Evolutionary conservation across 2,329 filamentous ascomycete species (phyloP), one percentile per base, ranked within the genome.

Genomic region (Sarocladiaceae sp.): DNA sequence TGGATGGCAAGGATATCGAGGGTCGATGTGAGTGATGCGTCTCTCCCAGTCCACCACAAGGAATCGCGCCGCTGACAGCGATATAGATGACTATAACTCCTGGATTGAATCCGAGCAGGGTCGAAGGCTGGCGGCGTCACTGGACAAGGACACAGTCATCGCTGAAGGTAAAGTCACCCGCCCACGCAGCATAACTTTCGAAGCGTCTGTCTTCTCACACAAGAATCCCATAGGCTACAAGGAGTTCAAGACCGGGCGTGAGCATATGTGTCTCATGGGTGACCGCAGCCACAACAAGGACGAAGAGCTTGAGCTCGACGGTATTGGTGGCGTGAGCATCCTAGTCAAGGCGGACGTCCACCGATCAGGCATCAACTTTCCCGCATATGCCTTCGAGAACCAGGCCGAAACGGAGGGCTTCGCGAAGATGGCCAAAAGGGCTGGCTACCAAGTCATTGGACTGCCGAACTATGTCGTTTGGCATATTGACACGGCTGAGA

Each of bases 331-430:
- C 62, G 94, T 99, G 56, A 97, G 93, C 70, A 97, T 99, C 62
- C 75, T 99, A 42, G 94, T 99, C 59, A 99, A 99, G 75, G 94
- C 91, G 5, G 93, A 99, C 68, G 93, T 99, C 11, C 94, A 99
- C 71, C 84, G 94, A 73, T 90, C 93, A 64, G 90, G 93, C 56
- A 94, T 99, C 75, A 99, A 99, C 71, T 99, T 99, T 71, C 94
- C 94, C 8, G 86, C 84, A 66, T 99, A 99, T 64, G 82, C 94
- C 3, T 99, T 99, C 67, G 94, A 99, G 69, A 97, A 99, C 71
- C 94, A 99, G 74, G 94, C 94, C 57, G 94, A 99, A 72, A 99
- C 94, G 4, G 94, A 99, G 73, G 94, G 94, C 6, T 99, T 99
- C 65, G 94, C 94, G 33, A 96, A 95, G 70, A 99, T 99, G 94